Percentiles rank a stretch among this genome's conserved stretches.
Conservation (phyloP, 148 eudicot genomes). For the Rhododendron vialii region DNA sequence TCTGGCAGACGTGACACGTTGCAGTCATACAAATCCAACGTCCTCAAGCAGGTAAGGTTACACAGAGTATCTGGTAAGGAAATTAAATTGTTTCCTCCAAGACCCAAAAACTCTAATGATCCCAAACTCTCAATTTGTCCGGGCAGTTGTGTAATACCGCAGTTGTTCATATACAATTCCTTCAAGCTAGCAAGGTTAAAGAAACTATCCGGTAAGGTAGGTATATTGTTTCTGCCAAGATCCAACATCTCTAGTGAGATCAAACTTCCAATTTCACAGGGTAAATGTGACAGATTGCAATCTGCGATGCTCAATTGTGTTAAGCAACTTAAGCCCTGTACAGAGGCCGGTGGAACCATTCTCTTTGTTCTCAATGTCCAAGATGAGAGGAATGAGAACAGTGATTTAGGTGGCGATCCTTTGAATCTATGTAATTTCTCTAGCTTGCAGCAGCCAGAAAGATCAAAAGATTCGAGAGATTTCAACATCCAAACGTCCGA, state of each 20-base stretch:
- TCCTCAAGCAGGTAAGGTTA: neutral
- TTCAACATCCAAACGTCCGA: neutral
- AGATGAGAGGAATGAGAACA: neutral
- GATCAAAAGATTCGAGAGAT: neutral
- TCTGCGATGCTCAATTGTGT: neutral
- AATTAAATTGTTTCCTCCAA: neutral
- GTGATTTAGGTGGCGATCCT: neutral
- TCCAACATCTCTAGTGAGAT: neutral
- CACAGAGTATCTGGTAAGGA: neutral
- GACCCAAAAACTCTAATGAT: neutral
- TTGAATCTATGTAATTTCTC: neutral
- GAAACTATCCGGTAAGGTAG: neutral
- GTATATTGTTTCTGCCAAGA: neutral
- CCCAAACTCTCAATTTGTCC: neutral
- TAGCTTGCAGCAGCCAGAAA: constrained; percentile 1
- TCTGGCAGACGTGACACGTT: neutral
- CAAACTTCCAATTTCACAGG: constrained; percentile 5
- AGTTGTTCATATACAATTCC: neutral
- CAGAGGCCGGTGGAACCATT: neutral
- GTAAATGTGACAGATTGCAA: constrained; percentile 2
- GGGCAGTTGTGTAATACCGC: neutral
- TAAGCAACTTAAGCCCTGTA: neutral
- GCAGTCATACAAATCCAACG: neutral
- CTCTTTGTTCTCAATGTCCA: neutral
- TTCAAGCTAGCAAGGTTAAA: neutral